These are phyloP conservation scores for Hanseniaspora mollemarum DNA, from an alignment of 805 yeast genomes.

Conservation along the genomic window DNA sequence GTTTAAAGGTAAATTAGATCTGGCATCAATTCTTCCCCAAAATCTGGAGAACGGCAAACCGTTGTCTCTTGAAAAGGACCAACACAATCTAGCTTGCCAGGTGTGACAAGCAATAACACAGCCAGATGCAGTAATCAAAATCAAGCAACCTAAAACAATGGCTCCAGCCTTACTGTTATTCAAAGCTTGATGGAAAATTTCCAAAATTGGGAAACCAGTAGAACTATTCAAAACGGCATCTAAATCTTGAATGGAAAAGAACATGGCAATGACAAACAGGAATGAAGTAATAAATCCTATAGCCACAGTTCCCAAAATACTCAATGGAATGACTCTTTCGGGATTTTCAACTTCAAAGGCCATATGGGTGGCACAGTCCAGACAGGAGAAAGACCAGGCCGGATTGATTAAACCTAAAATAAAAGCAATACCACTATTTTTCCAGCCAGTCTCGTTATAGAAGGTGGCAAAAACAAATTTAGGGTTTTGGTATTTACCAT, in stretches of 20 bases:
- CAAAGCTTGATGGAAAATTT: conserved; percentile 51
- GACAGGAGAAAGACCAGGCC: conserved; percentile 59
- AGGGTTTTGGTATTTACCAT: conserved; percentile 45
- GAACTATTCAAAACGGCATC: conserved; percentile 37
- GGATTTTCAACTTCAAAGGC: conserved; percentile 58
- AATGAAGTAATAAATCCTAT: conserved; percentile 59
- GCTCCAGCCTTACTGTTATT: conserved; percentile 45
- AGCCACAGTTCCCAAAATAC: conserved; percentile 54
- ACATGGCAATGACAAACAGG: conserved; percentile 44
- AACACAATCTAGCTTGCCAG: conserved; percentile 60
- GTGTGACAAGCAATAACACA: conserved; percentile 57
- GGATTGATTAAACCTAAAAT: conserved; percentile 59
- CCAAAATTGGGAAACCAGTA: conserved; percentile 56
- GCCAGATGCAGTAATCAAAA: conserved; percentile 48
- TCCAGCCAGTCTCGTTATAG: conserved; percentile 53
- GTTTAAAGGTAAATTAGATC: conserved; percentile 47
- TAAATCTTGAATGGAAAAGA: conserved; percentile 49
- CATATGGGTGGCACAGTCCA: conserved; percentile 63
- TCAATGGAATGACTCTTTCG: conserved; percentile 50
- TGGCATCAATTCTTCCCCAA: conserved; percentile 43
- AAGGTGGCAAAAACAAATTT: conserved; percentile 49
- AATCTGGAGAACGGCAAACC: conserved; percentile 50
- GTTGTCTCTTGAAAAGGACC: conserved; percentile 63
- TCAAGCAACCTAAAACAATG: conserved; percentile 39
- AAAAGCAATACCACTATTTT: conserved; percentile 47